Percentiles rank a stretch among this genome's conserved stretches.
These are phyloP conservation scores for Mycena olivaceomarginata DNA, from an alignment of 768 basidiomycete genomes.

Conservation along the genomic window DNA sequence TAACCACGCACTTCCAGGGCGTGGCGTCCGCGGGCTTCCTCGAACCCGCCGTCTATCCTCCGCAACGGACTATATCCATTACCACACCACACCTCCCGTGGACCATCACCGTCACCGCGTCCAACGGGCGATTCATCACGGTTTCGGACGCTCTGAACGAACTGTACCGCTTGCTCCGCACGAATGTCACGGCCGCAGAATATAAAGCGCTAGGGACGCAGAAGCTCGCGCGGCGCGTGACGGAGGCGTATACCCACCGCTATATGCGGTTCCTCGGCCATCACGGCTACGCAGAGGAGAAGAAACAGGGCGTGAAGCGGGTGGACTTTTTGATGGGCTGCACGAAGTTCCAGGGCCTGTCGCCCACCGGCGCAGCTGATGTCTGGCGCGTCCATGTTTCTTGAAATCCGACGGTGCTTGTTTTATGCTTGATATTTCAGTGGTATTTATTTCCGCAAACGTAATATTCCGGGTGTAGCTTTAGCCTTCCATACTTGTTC, in stretches of 20 bases:
- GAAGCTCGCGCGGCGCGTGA: constrained; percentile 49
- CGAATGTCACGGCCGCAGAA: constrained; percentile 55
- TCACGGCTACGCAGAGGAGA: constrained; percentile 51
- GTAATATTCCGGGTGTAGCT: background rate
- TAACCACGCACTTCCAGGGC: constrained; percentile 18
- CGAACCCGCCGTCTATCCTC: constrained; percentile 41
- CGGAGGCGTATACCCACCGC: constrained; percentile 55
- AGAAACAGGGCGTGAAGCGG: constrained; percentile 58
- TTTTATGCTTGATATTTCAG: background rate
- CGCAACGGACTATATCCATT: constrained; percentile 31
- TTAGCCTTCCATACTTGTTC: background rate
- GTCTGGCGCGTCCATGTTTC: constrained; percentile 24
- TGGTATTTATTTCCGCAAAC: background rate
- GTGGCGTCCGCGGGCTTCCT: constrained; percentile 19
- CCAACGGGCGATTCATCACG: constrained; percentile 51
- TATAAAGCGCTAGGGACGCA: constrained; percentile 51
- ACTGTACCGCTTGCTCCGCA: constrained; percentile 59
- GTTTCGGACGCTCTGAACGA: constrained; percentile 60
- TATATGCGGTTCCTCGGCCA: constrained; percentile 48
- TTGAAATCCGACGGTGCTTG: too few relatives aligned
- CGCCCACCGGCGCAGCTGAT: background rate
- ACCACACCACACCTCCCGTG: constrained; percentile 38
- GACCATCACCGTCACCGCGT: constrained; percentile 46
- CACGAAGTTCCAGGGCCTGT: constrained; percentile 23
- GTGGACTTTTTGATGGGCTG: constrained; percentile 61